Percentiles rank a stretch among this genome's conserved stretches.
Conservation (phyloP, 305 asterid genomes). For the Solanum hybrid region DNA sequence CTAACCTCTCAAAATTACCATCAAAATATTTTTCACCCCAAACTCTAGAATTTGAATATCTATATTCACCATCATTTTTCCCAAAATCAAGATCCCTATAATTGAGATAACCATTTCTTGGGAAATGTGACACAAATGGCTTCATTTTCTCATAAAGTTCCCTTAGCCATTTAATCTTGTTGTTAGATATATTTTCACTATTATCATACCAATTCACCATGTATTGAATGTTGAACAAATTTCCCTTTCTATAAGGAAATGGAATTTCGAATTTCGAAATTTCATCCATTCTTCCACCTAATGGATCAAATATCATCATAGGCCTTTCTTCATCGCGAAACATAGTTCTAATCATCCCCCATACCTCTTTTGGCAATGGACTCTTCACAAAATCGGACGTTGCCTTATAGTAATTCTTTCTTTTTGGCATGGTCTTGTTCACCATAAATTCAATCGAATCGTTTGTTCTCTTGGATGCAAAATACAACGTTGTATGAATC, state of each 20-base stretch:
- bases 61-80: slow-evolving; percentile 8
- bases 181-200: not conserved
- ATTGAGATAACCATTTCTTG: slow-evolving; percentile 28
- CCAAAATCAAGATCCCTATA: slow-evolving; percentile 47
- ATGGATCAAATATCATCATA: slow-evolving; percentile 30
- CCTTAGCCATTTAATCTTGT: slow-evolving; percentile 28
- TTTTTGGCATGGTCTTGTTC: not conserved
- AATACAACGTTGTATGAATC: slow-evolving; percentile 19
- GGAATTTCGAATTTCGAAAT: slow-evolving; percentile 23
- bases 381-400: slow-evolving; percentile 27
- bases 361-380: slow-evolving; percentile 21
- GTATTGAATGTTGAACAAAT: slow-evolving; percentile 28
- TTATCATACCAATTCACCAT: slow-evolving; percentile 20
- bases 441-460: slow-evolving; percentile 5
- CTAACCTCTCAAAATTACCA: slow-evolving; percentile 31
- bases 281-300: slow-evolving; percentile 36
- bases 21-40: slow-evolving; percentile 40
- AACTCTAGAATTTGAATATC: slow-evolving; percentile 15
- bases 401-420: slow-evolving; percentile 13
- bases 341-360: slow-evolving; percentile 13
- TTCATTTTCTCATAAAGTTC: slow-evolving; percentile 14
- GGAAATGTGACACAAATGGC: slow-evolving; percentile 24
- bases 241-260: slow-evolving; percentile 38
- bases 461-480: not conserved
- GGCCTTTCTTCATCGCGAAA: slow-evolving; percentile 12